Conservation (phyloP, 2,329 filamentous ascomycete genomes). For the Conoideocrella luteorostrata region DNA sequence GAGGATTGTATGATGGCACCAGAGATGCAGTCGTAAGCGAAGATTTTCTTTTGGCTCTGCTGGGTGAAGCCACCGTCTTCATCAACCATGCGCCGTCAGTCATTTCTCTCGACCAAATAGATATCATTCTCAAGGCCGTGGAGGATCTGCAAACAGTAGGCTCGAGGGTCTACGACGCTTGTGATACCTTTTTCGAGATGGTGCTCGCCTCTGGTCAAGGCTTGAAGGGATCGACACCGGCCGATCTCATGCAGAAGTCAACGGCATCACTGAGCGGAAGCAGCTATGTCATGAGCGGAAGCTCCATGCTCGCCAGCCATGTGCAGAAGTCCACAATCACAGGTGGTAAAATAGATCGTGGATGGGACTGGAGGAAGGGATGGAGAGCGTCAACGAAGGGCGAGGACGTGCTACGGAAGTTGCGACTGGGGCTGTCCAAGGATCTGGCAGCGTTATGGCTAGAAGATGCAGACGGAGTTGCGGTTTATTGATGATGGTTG, state of each 20-base stretch:
- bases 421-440: constrained; percentile 67
- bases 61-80: constrained; percentile 79
- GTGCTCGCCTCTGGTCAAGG: constrained; percentile 66
- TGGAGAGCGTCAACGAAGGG: constrained; percentile 61
- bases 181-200: constrained; percentile 71
- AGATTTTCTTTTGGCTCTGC: constrained; percentile 74
- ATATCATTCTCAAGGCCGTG: constrained; percentile 66
- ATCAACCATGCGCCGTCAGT: constrained; percentile 50
- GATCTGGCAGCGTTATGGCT: constrained; percentile 68
- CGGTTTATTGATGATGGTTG: constrained; percentile 26
- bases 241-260: constrained; percentile 58
- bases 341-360: constrained; percentile 48
- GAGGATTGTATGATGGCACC: constrained; percentile 77
- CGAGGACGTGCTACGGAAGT: constrained; percentile 62
- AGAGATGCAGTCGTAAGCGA: constrained; percentile 80
- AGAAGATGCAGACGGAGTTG: constrained; percentile 54
- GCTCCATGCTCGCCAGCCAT: constrained; percentile 61
- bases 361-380: constrained; percentile 76
- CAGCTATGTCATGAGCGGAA: constrained; percentile 66
- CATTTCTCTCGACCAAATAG: constrained; percentile 67
- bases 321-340: constrained; percentile 54
- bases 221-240: constrained; percentile 54
- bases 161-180: constrained; percentile 63
- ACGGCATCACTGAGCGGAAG: constrained; percentile 48
- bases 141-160: constrained; percentile 75